Evolutionary conservation across 1,284 basidiomycete genomes (phyloP), one percentile per base, ranked within the genome.

Genomic region (Microbotryum lychnidis-dioicae): DNA sequence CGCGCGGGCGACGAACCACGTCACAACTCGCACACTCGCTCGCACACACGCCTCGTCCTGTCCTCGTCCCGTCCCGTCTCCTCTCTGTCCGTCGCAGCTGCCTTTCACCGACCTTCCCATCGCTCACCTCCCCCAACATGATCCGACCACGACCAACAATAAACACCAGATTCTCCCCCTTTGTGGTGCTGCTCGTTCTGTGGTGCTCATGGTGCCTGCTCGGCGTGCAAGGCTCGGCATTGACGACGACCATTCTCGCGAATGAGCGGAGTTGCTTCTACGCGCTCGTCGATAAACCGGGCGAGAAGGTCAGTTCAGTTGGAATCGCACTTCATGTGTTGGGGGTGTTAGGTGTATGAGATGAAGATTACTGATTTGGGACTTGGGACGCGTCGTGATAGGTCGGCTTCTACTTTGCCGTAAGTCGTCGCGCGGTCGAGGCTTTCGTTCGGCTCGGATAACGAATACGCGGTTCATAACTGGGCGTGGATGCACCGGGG

Each of bases 231-330:
- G 37, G 37, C 37, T 63, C 61, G 6, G 92, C 96, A 0, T 78
- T 99, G 53, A 97, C 94, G 2, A 91, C 92, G 4, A 80, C 87
- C 33, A 83, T 98, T 62, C 79, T 82, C 21, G 85, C 91, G 1
- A 92, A 91, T 73, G 89, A 96, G 73, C 81, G 88, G 56, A 78
- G 89, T 59, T 99, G 96, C 77, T 98, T 93, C 78, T 97, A 91
- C 73, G 90, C 91, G 8, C 91, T 93, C 74, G 92, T 96, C n/a
- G 94, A 97, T 79, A 90, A 91, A 76, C 83, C 81, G 1, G 87
- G 87, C 50, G 90, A 93, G 77, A 93, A 93, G 80, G 85, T 93
- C 65, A 87, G 90, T 21, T 56, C 4, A 1, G 5, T 27, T 23
- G 12, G 12, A 16, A 42, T 12, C 12, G 29, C 0, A 50, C 12